phyloP scores from a whole-genome alignment of 805 yeast species.

The Myxozyma monticola region DNA sequence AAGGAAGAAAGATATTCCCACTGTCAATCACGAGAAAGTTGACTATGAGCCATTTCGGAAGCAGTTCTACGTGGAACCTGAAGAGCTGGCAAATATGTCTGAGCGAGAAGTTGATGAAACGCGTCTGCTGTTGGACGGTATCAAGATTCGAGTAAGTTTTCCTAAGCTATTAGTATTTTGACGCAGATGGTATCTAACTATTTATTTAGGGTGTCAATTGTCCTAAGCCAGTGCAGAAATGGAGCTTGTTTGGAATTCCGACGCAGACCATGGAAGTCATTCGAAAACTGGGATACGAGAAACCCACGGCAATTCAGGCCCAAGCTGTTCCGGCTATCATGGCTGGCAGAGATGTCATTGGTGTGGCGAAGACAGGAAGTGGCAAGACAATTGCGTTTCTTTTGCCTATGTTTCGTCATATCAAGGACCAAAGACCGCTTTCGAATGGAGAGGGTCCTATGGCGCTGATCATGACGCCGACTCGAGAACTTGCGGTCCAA shows the following conservation, averaged over 20 bases:
- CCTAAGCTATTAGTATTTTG: background rate
- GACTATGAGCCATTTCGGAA: slow-evolving; percentile 58
- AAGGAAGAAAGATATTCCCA: slow-evolving; percentile 53
- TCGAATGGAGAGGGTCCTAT: slow-evolving; percentile 63
- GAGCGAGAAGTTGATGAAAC: slow-evolving; percentile 57
- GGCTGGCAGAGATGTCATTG: slow-evolving; percentile 87
- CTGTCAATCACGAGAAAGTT: slow-evolving; percentile 48
- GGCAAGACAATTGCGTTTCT: slow-evolving; percentile 92
- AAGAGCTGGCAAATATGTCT: slow-evolving; percentile 50
- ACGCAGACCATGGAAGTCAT: slow-evolving; percentile 55
- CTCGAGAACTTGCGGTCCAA: slow-evolving; percentile 88
- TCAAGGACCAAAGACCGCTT: slow-evolving; percentile 66
- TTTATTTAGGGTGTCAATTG: slow-evolving; percentile 48
- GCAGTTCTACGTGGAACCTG: slow-evolving; percentile 62
- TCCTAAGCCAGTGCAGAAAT: slow-evolving; percentile 66
- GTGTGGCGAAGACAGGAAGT: slow-evolving; percentile 94
- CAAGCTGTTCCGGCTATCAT: slow-evolving; percentile 89
- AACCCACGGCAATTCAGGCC: slow-evolving; percentile 85
- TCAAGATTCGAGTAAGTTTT: slow-evolving; percentile 49
- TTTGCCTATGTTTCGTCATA: slow-evolving; percentile 80
- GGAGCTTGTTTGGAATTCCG: slow-evolving; percentile 83
- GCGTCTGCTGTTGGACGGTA: slow-evolving; percentile 59
- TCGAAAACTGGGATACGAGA: slow-evolving; percentile 50
- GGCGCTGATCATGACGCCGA: slow-evolving; percentile 81
- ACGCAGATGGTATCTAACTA: background rate